Evolutionary conservation across 441 rosid genomes (phyloP), one percentile per base, ranked within the genome.

Genomic region (Melastoma candidum): DNA sequence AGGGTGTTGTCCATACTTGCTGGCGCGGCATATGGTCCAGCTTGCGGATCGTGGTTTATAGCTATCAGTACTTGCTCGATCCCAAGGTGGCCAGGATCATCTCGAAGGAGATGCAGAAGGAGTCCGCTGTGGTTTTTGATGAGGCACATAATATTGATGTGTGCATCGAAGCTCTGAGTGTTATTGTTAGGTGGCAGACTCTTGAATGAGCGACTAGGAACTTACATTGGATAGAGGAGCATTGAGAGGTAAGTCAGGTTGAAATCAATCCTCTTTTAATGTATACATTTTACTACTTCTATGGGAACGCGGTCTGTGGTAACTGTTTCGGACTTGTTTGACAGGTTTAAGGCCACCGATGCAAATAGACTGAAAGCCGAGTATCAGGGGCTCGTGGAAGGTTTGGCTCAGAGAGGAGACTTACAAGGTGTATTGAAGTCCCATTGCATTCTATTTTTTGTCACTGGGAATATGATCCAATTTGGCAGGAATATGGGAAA

Each of bases 61-160:
- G 95, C 72, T 92, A 92, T 64, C 98, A 92, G 70, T 87, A 87
- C 70, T 65, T 92, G 69, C 90, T 92, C 58, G 96, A 87, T 74
- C 98, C 96, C 4, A 92, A 92, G 76, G 98, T 87, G 58, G 96
- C 96, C 58, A 95, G 90, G 53, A 82, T 92, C 56, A 87, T 92
- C 71, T 92, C 96, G 1, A 92, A 92, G 76, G 98, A 92, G 73
- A 73, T 92, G 80, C 98, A 85, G 66, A 85, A 73, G 70, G 95
- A 92, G 77, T 72, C 95, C n/a, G 98, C 87, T 57, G 89, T 87
- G 54, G 94, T 85, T 44, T 92, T 92, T 74, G 96, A 87, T 49
- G 98, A 92, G 80, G 98, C 97, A 1, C 98, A 92, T 74, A 92
- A 88, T 68, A 92, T 92, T 9, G 98, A 88, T 58, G 95, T 88